These are phyloP conservation scores for Pichia paraexigua DNA, from an alignment of 805 yeast genomes.

Conservation along the genomic window DNA sequence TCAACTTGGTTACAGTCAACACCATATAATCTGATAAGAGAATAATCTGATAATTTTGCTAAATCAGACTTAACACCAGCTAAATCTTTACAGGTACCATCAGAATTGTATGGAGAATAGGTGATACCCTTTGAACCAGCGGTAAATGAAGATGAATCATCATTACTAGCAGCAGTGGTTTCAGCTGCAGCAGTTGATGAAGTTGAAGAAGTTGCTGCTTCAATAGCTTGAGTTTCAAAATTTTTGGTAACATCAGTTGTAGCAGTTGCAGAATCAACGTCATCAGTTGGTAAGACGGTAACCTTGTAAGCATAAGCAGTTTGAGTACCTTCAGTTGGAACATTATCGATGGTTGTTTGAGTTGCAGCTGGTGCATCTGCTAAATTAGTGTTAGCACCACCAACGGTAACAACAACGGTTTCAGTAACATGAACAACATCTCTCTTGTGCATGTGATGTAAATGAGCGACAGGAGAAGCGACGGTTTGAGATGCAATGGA, in stretches of 20 bases:
- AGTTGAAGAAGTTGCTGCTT: slow-evolving; percentile 8
- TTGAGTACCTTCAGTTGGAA: slow-evolving; percentile 9
- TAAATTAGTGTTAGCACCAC: slow-evolving; percentile 26
- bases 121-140: slow-evolving; percentile 64
- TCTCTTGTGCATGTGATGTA: slow-evolving; percentile 54
- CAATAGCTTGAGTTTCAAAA: slow-evolving; percentile 10
- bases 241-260: slow-evolving; percentile 17
- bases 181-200: slow-evolving; percentile 24
- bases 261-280: slow-evolving; percentile 10
- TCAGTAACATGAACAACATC: slow-evolving; percentile 41
- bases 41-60: slow-evolving; percentile 42
- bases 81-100: slow-evolving; percentile 63
- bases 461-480: slow-evolving; percentile 56
- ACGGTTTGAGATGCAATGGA: slow-evolving; percentile 43
- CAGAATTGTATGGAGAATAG: slow-evolving; percentile 68
- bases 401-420: slow-evolving; percentile 43
- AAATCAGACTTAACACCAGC: slow-evolving; percentile 53
- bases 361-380: slow-evolving; percentile 28
- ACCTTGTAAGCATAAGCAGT: slow-evolving; percentile 10
- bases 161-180: slow-evolving; percentile 27
- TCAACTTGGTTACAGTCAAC: slow-evolving; percentile 79
- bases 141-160: slow-evolving; percentile 27
- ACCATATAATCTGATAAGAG: slow-evolving; percentile 72
- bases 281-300: slow-evolving; percentile 9
- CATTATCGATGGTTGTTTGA: slow-evolving; percentile 8